Base-by-base conservation (phyloP, 768 basidiomycete genomes). In the Rhodotorula babjevae region DNA sequence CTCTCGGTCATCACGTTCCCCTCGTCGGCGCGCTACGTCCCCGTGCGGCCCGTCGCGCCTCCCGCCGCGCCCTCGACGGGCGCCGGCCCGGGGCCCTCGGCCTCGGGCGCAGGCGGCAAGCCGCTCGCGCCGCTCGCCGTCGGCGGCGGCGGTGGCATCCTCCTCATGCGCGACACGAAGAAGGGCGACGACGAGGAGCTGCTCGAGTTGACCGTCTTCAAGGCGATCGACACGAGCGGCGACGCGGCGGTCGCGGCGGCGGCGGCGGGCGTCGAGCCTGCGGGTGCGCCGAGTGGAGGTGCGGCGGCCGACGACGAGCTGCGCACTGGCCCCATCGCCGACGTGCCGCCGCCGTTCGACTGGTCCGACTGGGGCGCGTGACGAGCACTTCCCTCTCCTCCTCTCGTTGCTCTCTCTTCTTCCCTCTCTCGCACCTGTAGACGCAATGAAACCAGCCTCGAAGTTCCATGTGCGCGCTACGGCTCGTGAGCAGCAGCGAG, bases 1-100 rank as follows among this genome's bases (percentile, higher is more conserved):
- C 83, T 95, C 40, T 83, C 86, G n/a, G 87, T 90, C 81, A 86
- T 98, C 78, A 85, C 87, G 60, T 95, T 98, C 86, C 88, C 50
- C 0, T 72, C 87, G 89, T 49, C 65, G 23, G 85, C 87, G 42
- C 87, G 93, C 61, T 99, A 92, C 81, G 88, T 90, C 74, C 96
- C 96, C 33, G 90, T 97, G 25, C 87, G 95, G 49, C 85, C 90
- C 0, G 87, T 95, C 58, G 87, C 89, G 36, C 83, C 83, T 64
- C 77, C 7, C n/a, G 11, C 19, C n/a, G n/a, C 42, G 40, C 49
- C 56, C 42, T 59, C 58, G 40, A 11, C 25, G 61, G 33, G n/a
- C 15, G 29, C 55, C 55, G 25, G 58, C 47, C 63, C 68, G 10
- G 6, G 36, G 5, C 36, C 36, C 5, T 36, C 36, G 36, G 36